Evolutionary conservation across 2,329 filamentous ascomycete species (phyloP).

Genomic region (Annulohypoxylon truncatum): DNA sequence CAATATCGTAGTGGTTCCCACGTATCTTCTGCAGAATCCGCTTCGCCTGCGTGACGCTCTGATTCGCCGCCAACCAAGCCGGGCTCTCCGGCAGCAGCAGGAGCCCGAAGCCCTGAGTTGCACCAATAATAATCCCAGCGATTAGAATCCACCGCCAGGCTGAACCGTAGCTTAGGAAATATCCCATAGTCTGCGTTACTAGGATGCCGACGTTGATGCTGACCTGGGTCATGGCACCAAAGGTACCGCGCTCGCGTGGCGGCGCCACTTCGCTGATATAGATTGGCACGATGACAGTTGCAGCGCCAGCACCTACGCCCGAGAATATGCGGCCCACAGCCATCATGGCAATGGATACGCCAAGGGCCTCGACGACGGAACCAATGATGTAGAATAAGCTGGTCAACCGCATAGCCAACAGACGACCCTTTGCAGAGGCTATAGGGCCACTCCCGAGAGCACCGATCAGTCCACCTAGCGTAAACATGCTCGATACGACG

Average conservation of each 20-base stretch:
- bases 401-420: conserved; percentile 80
- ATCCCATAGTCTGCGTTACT: conserved; percentile 83
- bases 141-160: conserved; percentile 88
- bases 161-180: conserved; percentile 82
- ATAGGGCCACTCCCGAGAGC: conserved; percentile 83
- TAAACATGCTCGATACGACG: conserved; percentile 89
- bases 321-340: conserved; percentile 80
- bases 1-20: conserved; percentile 74
- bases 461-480: conserved; percentile 85
- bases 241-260: conserved; percentile 78
- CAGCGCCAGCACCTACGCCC: conserved; percentile 86
- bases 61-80: conserved; percentile 82
- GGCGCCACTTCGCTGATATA: conserved; percentile 95
- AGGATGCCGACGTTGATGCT: conserved; percentile 94
- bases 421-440: conserved; percentile 80
- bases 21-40: conserved; percentile 79
- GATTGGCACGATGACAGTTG: conserved; percentile 91
- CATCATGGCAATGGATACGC: conserved; percentile 74
- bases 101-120: conserved; percentile 76
- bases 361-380: conserved; percentile 78
- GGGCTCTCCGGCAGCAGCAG: conserved; percentile 87
- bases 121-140: conserved; percentile 75
- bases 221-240: conserved; percentile 87
- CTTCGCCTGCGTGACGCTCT: conserved; percentile 69
- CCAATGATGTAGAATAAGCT: conserved; percentile 81